Conservation (phyloP, 257 asterid species). For the Ilex asprella region DNA sequence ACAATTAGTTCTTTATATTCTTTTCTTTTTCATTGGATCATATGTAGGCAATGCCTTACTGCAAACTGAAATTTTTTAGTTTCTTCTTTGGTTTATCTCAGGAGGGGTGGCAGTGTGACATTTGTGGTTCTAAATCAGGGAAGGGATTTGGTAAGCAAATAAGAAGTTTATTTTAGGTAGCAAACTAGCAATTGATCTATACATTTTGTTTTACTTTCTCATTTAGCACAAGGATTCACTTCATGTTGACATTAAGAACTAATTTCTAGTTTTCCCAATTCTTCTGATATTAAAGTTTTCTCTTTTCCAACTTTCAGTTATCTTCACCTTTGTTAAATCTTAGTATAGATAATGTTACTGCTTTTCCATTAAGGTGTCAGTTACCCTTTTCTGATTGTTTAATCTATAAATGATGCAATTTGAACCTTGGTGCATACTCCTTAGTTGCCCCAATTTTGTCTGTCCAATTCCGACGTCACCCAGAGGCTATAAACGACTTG, state of each 20-base stretch:
- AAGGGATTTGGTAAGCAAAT: conserved; percentile 53
- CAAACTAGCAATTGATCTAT: too few relatives aligned
- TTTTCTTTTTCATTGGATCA: neutral
- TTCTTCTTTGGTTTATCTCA: conserved; percentile 20
- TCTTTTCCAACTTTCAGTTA: neutral
- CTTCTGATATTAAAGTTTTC: neutral
- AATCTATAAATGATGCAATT: too few relatives aligned
- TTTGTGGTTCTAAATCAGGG: conserved; percentile 49
- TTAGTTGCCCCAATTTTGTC: too few relatives aligned
- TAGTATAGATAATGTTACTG: too few relatives aligned
- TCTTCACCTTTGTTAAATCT: neutral
- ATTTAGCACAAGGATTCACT: too few relatives aligned
- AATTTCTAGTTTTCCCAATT: too few relatives aligned
- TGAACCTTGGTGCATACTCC: too few relatives aligned
- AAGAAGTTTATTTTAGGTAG: neutral
- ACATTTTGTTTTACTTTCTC: neutral
- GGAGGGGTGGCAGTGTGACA: conserved; percentile 48
- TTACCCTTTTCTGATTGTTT: too few relatives aligned
- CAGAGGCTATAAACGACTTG: too few relatives aligned
- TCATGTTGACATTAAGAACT: too few relatives aligned
- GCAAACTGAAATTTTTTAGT: neutral
- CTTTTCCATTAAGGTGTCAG: too few relatives aligned
- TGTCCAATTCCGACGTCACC: too few relatives aligned
- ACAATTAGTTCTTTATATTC: neutral
- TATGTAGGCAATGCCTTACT: neutral